phyloP scores from a whole-genome alignment of 345 rosid species.

The Dipteronia sinensis region DNA sequence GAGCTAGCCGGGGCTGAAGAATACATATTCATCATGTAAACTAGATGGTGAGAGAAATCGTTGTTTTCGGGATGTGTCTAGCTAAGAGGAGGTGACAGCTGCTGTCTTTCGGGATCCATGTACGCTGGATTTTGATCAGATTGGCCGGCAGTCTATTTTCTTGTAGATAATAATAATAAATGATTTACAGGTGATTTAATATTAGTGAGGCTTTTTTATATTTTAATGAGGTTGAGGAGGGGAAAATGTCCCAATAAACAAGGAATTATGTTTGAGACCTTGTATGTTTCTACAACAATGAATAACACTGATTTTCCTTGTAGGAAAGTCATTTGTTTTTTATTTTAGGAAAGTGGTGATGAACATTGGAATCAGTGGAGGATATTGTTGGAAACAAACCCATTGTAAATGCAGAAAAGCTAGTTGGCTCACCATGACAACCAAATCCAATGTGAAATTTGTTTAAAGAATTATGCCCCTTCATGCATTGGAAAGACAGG shows the following conservation, averaged over 20 bases:
- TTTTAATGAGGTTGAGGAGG: conserved; percentile 3
- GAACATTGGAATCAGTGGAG: background rate
- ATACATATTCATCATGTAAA: background rate
- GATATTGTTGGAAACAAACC: background rate
- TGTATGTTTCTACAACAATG: conserved; percentile 5
- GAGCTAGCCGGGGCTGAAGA: conserved; percentile 14
- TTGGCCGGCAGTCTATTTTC: conserved; percentile 23
- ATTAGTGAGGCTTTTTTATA: conserved; percentile 19
- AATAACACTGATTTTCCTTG: background rate
- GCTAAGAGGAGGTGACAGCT: background rate
- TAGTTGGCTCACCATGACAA: background rate
- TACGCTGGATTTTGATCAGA: conserved; percentile 20
- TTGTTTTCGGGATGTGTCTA: background rate
- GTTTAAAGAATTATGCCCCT: too few relatives aligned
- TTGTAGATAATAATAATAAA: conserved; percentile 44
- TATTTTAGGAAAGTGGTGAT: background rate
- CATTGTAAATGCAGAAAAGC: background rate
- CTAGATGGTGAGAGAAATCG: background rate
- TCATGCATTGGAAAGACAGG: background rate
- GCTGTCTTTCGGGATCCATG: conserved; percentile 9
- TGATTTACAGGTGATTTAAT: background rate
- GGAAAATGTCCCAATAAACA: conserved; percentile 21
- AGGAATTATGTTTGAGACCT: conserved; percentile 19
- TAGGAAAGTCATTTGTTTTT: background rate
- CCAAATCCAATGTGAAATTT: conserved; percentile 5